These are phyloP conservation scores for Starmerella scarabaei DNA, from an alignment of 805 yeast genomes.

Conservation along the genomic window DNA sequence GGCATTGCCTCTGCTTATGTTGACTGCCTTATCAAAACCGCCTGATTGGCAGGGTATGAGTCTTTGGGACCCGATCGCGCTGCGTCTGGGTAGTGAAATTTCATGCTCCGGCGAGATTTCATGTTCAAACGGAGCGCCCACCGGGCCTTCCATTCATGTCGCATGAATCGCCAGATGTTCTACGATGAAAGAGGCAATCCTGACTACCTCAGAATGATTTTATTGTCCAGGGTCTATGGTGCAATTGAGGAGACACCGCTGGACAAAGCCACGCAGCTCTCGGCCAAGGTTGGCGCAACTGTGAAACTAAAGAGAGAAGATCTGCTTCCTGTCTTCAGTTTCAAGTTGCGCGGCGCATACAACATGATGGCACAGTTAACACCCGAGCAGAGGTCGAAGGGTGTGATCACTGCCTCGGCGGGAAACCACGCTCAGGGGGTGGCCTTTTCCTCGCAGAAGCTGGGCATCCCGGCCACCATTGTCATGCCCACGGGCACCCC, in stretches of 20 bases:
- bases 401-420: constrained; percentile 96
- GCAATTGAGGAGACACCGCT: constrained; percentile 86
- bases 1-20: too few relatives aligned
- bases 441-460: constrained; percentile 74
- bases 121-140: too few relatives aligned
- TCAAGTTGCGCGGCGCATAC: constrained; percentile 94
- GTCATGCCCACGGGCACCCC: constrained; percentile 99
- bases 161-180: neutral
- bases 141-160: neutral
- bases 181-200: constrained; percentile 45
- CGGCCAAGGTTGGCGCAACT: constrained; percentile 61
- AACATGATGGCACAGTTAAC: constrained; percentile 84
- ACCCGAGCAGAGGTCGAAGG: constrained; percentile 47
- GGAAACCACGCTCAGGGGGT: constrained; percentile 99
- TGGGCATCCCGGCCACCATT: constrained; percentile 86
- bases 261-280: constrained; percentile 57
- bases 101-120: too few relatives aligned
- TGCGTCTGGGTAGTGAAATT: too few relatives aligned
- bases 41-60: too few relatives aligned
- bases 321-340: constrained; percentile 83
- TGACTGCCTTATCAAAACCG: too few relatives aligned
- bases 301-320: constrained; percentile 84
- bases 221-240: constrained; percentile 89
- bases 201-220: constrained; percentile 82
- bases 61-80: too few relatives aligned